Evolutionary conservation across 208 protist genomes (phyloP), one percentile per base, ranked within the genome.

Genomic region (Acanthamoeba healyi): DNA sequence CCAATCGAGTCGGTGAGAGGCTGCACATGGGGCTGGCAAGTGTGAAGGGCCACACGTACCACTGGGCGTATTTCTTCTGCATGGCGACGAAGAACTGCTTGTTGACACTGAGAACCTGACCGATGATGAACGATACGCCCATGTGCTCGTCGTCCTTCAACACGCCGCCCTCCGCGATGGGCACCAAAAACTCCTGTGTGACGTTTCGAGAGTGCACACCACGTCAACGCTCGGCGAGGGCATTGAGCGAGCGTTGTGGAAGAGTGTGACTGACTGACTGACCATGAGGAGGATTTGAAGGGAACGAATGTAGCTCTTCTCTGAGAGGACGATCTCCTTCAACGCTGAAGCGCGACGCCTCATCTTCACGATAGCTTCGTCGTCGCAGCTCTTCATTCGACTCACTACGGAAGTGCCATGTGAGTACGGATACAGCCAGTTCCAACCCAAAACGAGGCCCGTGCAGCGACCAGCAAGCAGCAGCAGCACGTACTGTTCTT

Each of bases 241-340:
- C 46, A 12, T 10, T 51, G 46, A 19, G 46, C 46, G 46, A 19
- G 46, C 17, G 46, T 49, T 49, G 44, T 4, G 4, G 40, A 77
- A 22, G 67, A 40, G 7, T 38, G 67, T 44, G 38, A 7, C 7
- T 44, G 17, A n/a, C 32, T 17, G 38, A 32, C 3, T 9, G 12
- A 79, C 67, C 67, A 79, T 79, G 67, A 79, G 67, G 36, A 79
- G 67, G 36, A 79, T 32, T 79, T 79, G 67, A 12, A 79, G 67
- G 29, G 67, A 79, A 10, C 67, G 67, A 10, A 79, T 79, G 67
- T 79, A 79, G 67, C 22, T 44, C 38, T 44, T 24, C 36, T 79
- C 67, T 7, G 67, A 79, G 34, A 79, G 9, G 15, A 79, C 67
- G 0, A 79, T 46, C 38, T 79, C 67, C 67, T 79, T 79, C 34